These are phyloP conservation scores for Coemansia sp. DNA, from an alignment of 192 early-diverging fungal species.

Conservation along the genomic window DNA sequence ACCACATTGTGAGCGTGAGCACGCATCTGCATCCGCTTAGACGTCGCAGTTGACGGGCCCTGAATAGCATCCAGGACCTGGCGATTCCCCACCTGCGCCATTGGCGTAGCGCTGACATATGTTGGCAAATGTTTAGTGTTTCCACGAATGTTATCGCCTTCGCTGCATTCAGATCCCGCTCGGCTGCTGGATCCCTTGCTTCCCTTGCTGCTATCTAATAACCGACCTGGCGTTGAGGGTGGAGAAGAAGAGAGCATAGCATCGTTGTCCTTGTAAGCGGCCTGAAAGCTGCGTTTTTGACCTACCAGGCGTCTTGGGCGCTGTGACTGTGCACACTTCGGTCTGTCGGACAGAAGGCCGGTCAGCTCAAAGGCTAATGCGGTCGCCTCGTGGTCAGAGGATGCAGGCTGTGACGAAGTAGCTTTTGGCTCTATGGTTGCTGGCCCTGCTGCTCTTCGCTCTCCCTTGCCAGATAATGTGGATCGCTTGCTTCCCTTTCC, in stretches of 20 bases:
- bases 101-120: conserved; percentile 17
- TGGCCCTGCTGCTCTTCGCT: not conserved
- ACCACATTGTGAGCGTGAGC: conserved; percentile 44
- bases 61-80: conserved; percentile 10
- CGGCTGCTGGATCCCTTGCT: conserved; percentile 26
- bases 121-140: not conserved
- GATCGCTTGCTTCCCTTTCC: not conserved
- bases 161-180: conserved; percentile 16
- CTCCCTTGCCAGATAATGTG: not conserved
- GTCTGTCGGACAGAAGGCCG: conserved; percentile 22
- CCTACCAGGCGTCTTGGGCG: conserved; percentile 2
- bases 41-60: conserved; percentile 43
- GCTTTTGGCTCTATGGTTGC: not conserved
- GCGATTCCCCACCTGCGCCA: conserved; percentile 17
- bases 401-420: not conserved
- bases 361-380: conserved; percentile 29
- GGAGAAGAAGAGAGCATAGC: conserved; percentile 46
- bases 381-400: not conserved
- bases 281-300: not conserved
- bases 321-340: conserved; percentile 10
- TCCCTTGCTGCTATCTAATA: conserved; percentile 18
- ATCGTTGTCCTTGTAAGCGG: not conserved
- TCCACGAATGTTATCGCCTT: conserved; percentile 10
- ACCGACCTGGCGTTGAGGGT: conserved; percentile 31
- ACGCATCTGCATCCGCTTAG: conserved; percentile 43